These are phyloP conservation scores for Pyrenophora teres DNA, from an alignment of 2,329 filamentous ascomycete species.

Conservation along the genomic window DNA sequence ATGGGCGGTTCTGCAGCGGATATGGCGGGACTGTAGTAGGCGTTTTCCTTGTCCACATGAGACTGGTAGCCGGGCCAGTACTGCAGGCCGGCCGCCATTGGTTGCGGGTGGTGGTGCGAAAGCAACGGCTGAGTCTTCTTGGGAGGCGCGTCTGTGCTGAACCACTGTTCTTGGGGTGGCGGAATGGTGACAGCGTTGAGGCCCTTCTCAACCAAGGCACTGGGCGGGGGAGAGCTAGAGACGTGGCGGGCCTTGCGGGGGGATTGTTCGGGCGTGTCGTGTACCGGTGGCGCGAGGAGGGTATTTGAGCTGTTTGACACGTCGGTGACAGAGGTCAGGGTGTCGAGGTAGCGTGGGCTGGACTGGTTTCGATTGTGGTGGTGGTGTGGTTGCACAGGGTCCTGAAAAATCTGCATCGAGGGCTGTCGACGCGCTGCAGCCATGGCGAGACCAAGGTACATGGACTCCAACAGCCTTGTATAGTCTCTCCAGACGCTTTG, in stretches of 20 bases:
- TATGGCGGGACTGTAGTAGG: conserved; percentile 45
- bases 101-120: conserved; percentile 37
- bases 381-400: conserved; percentile 53
- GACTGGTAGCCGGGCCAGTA: conserved; percentile 55
- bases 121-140: conserved; percentile 64
- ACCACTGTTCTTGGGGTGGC: conserved; percentile 61
- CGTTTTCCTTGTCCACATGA: conserved; percentile 57
- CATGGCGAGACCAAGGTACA: conserved; percentile 47
- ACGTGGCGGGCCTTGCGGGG: conserved; percentile 68
- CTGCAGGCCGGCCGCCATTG: conserved; percentile 57
- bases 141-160: conserved; percentile 68
- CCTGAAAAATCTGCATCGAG: conserved; percentile 64
- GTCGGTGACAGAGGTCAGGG: conserved; percentile 51
- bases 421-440: conserved; percentile 61
- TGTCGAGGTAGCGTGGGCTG: conserved; percentile 58
- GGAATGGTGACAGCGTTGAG: conserved; percentile 71
- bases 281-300: conserved; percentile 66
- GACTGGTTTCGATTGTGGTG: conserved; percentile 53
- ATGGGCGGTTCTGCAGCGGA: conserved; percentile 33
- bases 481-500: conserved; percentile 40
- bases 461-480: conserved; percentile 36
- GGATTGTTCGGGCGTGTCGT: conserved; percentile 62
- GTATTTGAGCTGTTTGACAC: conserved; percentile 64
- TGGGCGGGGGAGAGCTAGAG: conserved; percentile 62
- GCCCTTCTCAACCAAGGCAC: conserved; percentile 64